Conservation (phyloP, 805 yeast species). For the Candida chilensis region DNA sequence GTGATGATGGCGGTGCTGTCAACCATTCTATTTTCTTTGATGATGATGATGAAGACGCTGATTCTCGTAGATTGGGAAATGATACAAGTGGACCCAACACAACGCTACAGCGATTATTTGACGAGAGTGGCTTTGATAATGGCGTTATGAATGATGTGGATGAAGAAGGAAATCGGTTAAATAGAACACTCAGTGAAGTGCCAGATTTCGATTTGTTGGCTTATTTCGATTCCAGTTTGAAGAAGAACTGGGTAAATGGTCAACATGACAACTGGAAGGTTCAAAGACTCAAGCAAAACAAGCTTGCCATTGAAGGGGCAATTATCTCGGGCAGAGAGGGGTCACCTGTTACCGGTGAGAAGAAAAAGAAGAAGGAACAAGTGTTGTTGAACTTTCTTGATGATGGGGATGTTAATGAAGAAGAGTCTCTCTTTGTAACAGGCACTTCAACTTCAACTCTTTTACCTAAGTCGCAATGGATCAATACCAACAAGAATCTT, state of each 20-base stretch:
- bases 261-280: no score
- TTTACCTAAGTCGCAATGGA: slow-evolving; percentile 10
- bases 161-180: no score
- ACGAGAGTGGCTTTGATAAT: slow-evolving; percentile 9
- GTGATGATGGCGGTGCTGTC: background rate
- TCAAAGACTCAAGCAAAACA: slow-evolving; percentile 15
- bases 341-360: background rate
- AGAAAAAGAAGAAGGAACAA: slow-evolving; percentile 3
- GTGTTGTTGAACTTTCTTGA: slow-evolving; percentile 13
- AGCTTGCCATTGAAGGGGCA: no score
- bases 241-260: background rate
- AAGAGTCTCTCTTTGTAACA: slow-evolving; percentile 12
- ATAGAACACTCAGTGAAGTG: slow-evolving; percentile 13
- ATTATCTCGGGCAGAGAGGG: slow-evolving; percentile 1
- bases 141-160: slow-evolving; percentile 1
- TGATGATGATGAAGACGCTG: slow-evolving; percentile 13
- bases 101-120: slow-evolving; percentile 18
- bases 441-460: slow-evolving; percentile 9
- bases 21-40: slow-evolving; percentile 15
- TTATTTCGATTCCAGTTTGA: slow-evolving; percentile 20
- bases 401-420: slow-evolving; percentile 10
- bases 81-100: slow-evolving; percentile 13
- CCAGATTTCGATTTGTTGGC: slow-evolving; percentile 36
- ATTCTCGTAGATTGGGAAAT: no score
- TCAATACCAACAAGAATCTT: slow-evolving; percentile 10